Evolutionary conservation across 2,329 filamentous ascomycete genomes (phyloP).

Genomic region (Clonostachys byssicola): DNA sequence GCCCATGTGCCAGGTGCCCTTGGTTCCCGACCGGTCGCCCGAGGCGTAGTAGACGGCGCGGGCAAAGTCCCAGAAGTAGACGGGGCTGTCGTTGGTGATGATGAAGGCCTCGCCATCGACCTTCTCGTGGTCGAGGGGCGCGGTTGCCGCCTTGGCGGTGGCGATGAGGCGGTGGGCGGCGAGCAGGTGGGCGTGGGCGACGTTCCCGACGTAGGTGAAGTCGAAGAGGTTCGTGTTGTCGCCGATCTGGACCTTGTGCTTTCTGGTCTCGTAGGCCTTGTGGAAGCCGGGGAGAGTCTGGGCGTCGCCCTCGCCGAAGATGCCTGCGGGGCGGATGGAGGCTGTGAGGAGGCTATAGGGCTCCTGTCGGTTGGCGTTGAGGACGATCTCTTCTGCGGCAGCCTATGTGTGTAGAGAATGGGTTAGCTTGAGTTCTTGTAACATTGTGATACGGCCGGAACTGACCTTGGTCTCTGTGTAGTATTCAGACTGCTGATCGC

Average conservation of each 20-base stretch:
- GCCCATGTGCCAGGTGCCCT: conserved; percentile 50
- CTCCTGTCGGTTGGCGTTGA: conserved; percentile 65
- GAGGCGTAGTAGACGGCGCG: conserved; percentile 69
- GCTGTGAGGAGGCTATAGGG: conserved; percentile 65
- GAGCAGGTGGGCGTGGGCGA: conserved; percentile 76
- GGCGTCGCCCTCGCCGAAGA: conserved; percentile 86
- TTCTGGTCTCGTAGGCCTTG: conserved; percentile 62
- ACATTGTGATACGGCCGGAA: not conserved
- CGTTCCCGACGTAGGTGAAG: conserved; percentile 61
- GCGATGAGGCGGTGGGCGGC: conserved; percentile 69
- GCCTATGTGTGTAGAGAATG: conserved; percentile 38
- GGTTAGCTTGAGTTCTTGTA: not conserved
- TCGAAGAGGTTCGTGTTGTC: conserved; percentile 60
- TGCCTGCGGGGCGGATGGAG: conserved; percentile 79
- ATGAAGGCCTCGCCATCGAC: conserved; percentile 87
- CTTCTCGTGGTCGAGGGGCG: conserved; percentile 66
- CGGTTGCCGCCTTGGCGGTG: conserved; percentile 43
- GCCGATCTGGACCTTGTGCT: conserved; percentile 78
- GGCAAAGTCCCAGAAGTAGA: conserved; percentile 90
- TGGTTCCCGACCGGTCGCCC: conserved; percentile 45
- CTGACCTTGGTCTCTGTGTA: conserved; percentile 87
- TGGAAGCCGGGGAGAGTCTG: conserved; percentile 72
- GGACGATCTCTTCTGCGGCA: conserved; percentile 75
- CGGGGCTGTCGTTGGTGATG: conserved; percentile 82
- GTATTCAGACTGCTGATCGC: conserved; percentile 68